Base-by-base conservation (phyloP, 2,329 filamentous ascomycete genomes). In the Alternaria metachromatica region DNA sequence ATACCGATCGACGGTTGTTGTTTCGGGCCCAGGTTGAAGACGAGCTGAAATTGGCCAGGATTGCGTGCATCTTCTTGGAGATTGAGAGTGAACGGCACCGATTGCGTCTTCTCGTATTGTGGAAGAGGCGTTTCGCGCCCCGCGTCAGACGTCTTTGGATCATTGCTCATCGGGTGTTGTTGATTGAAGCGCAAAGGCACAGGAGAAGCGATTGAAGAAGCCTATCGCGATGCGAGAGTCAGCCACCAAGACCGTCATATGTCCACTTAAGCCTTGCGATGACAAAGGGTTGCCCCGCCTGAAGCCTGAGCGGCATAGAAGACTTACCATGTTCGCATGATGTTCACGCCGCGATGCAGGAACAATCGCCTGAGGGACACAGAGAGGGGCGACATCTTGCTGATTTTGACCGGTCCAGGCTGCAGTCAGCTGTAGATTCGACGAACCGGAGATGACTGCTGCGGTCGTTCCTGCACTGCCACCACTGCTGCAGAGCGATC, bases 21-120 rank as follows among this genome's bases (percentile, higher is more conserved):
- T 20, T 70, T 68, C 12, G 68, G 58, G 37, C 73, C 67, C 51
- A 77, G 66, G 49, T 75, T 74, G 49, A 77, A 72, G 9, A 77
- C 75, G 20, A 77, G 61, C 55, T 76, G 74, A 45, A 76, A 76
- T 26, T 74, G 71, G n/a, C 75, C 75, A 15, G 75, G 74, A 49
- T 74, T 74, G 51, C 63, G 64, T 56, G 70, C 70, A 30, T 77
- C 75, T 58, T 77, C 74, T 50, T 76, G 74, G 6, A 77, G 64
- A n/a, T 72, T 73, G 10, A 77, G 65, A 2, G 72, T 75, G 25
- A 77, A 76, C 1, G 75, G 73, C 1, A 74, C 66, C 6, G 69
- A 65, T 21, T 72, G 70, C 2, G 69, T 71, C 64, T 74, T 72
- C 28, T 76, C 72, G 56, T 75, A 75, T 28, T 73, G 69, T 2